Base-by-base conservation (phyloP, 164 flowering plant species). In the Tetrastigma voinierianum region DNA sequence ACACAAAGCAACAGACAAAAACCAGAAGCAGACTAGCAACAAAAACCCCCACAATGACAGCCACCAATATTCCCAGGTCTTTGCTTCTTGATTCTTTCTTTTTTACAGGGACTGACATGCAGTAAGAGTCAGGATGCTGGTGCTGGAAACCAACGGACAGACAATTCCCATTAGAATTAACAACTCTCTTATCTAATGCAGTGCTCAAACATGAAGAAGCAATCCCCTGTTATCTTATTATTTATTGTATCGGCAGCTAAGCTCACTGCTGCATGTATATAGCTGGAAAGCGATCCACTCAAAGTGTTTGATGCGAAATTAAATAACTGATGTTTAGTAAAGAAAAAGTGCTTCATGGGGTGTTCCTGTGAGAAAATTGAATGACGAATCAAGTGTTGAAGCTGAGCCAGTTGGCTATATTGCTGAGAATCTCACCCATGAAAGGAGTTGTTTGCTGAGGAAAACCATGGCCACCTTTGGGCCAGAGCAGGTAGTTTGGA, bases 301-400 rank as follows among this genome's bases (percentile, higher is more conserved):
- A 90, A 69, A 82, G 54, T 58, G 68, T 92, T 92, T 14, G 80
- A 81, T 25, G 88, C 90, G 56, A 92, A 77, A 77, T 84, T 88
- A 92, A 72, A 70, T 82, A 84, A 69, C 81, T 84, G 61, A 92
- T 79, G 73, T 81, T 86, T 23, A 90, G 90, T 76, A 92, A 73
- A 21, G 90, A 79, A 92, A 88, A 25, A 92, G 67, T 5, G 56
- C 66, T 46, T 78, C 66, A 2, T 87, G 91, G 45, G 86, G 87
- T 11, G 57, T 67, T 62, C 96, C 94, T 25, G 20, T 62, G 15
- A 92, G 81, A 51, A 60, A 54, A 78, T 92, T 92, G 76, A 65
- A 79, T 40, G 97, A 92, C 57, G 88, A 53, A 73, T 90, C 94
- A 55, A 92, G 69, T 85, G 88, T 65, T 86, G 89, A 73, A 90